A percentile compares a stretch with the other conserved stretches of the same genome.
Conservation (phyloP, 768 basidiomycete species). For the Crassisporium funariophilum region DNA sequence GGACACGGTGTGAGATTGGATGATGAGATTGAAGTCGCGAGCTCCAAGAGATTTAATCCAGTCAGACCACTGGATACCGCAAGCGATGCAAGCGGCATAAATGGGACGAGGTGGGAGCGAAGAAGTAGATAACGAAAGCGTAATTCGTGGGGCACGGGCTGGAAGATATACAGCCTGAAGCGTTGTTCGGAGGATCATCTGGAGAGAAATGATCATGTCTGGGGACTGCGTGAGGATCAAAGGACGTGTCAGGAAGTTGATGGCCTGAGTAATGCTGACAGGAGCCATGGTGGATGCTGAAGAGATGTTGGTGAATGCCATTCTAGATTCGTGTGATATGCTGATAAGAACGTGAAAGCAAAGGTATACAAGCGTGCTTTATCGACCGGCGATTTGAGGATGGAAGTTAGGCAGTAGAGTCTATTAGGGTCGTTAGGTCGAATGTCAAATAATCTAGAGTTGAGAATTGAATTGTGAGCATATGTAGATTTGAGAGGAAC, state of each 20-base stretch:
- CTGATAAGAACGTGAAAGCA: slow-evolving; percentile 14
- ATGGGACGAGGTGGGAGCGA: slow-evolving; percentile 37
- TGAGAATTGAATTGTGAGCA: not conserved
- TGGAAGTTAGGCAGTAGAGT: slow-evolving; percentile 5
- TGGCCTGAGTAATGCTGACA: slow-evolving; percentile 32
- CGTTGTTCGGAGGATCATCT: slow-evolving; percentile 33
- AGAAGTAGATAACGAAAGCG: slow-evolving; percentile 28
- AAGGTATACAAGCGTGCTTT: slow-evolving; percentile 1
- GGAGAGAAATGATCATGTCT: slow-evolving; percentile 25
- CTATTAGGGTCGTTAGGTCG: not conserved
- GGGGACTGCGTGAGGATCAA: slow-evolving; percentile 29
- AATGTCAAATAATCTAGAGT: slow-evolving; percentile 2
- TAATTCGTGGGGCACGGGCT: slow-evolving; percentile 20
- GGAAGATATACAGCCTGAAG: slow-evolving; percentile 24
- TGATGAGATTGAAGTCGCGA: slow-evolving; percentile 35
- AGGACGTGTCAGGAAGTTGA: slow-evolving; percentile 40
- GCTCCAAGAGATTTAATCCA: slow-evolving; percentile 39
- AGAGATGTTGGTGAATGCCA: no score
- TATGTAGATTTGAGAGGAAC: slow-evolving; percentile 1
- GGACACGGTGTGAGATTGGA: slow-evolving; percentile 29
- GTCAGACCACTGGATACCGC: slow-evolving; percentile 35
- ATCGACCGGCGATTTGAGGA: slow-evolving; percentile 25
- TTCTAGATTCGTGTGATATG: slow-evolving; percentile 12
- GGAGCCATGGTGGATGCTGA: slow-evolving; percentile 10
- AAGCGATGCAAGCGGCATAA: slow-evolving; percentile 35